These are phyloP conservation scores for Mimosa bimucronata DNA, from an alignment of 306 rosid genomes.

Conservation along the genomic window DNA sequence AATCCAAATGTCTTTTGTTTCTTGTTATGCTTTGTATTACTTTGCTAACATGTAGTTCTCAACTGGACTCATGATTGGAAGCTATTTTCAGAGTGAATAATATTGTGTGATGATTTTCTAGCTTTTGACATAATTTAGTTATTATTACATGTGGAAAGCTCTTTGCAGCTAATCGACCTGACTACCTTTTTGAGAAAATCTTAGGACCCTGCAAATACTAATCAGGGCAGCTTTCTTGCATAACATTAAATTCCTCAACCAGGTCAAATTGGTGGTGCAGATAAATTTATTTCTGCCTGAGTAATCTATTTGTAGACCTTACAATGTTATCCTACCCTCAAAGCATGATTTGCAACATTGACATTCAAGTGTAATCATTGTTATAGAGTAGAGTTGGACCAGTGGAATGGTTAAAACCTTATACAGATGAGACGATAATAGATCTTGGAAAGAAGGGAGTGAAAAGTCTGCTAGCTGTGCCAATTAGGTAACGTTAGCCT, in stretches of 20 bases:
- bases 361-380: slow-evolving; percentile 25
- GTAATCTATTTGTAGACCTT: slow-evolving; percentile 8
- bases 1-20: not conserved
- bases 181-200: not conserved
- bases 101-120: slow-evolving; percentile 21
- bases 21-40: slow-evolving; percentile 16
- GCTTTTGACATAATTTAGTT: not conserved
- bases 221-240: not conserved
- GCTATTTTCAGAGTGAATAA: slow-evolving; percentile 6
- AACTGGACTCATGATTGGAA: slow-evolving; percentile 7
- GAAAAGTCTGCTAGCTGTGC: slow-evolving; percentile 90
- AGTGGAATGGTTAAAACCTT: slow-evolving; percentile 99
- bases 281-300: not conserved
- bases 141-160: slow-evolving; percentile 23
- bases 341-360: slow-evolving; percentile 34
- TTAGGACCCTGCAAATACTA: not conserved
- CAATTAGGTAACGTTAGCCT: slow-evolving; percentile 69
- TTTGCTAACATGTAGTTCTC: slow-evolving; percentile 6
- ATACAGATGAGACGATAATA: slow-evolving; percentile 91
- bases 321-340: slow-evolving; percentile 17
- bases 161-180: slow-evolving; percentile 22
- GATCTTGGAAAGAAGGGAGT: slow-evolving; percentile 93
- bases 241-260: slow-evolving; percentile 2
- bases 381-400: slow-evolving; percentile 99
- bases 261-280: not conserved